phyloP scores from a whole-genome alignment of 306 rosid species.

The Trichosanthes cucumerina region DNA sequence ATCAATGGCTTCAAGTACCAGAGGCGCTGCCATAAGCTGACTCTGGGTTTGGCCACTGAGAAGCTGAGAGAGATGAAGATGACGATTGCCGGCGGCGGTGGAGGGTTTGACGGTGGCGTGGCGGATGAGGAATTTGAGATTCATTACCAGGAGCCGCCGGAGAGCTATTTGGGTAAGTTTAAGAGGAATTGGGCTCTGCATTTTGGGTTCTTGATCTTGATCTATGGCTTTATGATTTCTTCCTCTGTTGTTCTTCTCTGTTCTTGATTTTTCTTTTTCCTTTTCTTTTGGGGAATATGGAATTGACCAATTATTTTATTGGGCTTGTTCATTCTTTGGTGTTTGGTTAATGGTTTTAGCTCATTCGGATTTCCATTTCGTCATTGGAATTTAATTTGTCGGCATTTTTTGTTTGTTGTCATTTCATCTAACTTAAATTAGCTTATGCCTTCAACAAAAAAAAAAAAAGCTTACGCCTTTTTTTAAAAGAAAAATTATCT shows the following conservation, averaged over 20 bases:
- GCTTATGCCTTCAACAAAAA: too few relatives aligned
- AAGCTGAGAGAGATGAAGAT: slow-evolving; percentile 64
- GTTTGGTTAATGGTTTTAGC: not conserved
- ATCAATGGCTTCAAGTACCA: slow-evolving; percentile 93
- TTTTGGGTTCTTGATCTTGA: slow-evolving; percentile 69
- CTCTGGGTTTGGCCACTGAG: slow-evolving; percentile 73
- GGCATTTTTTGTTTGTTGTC: not conserved
- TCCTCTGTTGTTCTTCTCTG: slow-evolving; percentile 87
- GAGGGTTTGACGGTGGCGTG: not conserved
- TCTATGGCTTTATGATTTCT: slow-evolving; percentile 63
- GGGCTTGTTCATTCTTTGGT: not conserved
- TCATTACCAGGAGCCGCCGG: slow-evolving; percentile 86
- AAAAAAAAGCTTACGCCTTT: not conserved
- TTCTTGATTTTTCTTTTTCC: slow-evolving; percentile 15
- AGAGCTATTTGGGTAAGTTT: slow-evolving; percentile 74
- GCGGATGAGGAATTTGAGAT: slow-evolving; percentile 66
- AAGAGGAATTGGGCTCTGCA: slow-evolving; percentile 96
- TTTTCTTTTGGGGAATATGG: not conserved
- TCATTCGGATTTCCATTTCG: not conserved
- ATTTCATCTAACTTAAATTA: not conserved
- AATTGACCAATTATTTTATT: not conserved
- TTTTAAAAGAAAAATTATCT: too few relatives aligned
- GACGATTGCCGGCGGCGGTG: slow-evolving; percentile 18
- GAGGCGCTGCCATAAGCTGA: slow-evolving; percentile 87
- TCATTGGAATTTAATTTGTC: not conserved